These are phyloP conservation scores for Melaleuca alternifolia DNA, from an alignment of 345 rosid genomes.

Conservation along the genomic window DNA sequence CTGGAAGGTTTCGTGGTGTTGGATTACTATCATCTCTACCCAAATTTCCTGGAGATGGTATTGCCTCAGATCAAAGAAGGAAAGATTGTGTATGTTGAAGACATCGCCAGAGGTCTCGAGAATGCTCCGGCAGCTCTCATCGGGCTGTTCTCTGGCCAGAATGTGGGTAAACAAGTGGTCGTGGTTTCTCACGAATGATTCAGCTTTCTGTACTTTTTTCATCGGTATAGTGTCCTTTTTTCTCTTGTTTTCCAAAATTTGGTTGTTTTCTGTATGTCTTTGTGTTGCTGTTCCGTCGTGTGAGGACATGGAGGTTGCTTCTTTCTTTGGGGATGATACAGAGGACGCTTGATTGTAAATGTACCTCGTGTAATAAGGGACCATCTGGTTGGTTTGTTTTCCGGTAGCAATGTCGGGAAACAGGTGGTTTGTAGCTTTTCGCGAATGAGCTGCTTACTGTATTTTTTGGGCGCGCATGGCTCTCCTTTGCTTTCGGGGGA, in stretches of 20 bases:
- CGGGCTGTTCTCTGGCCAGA: constrained; percentile 12
- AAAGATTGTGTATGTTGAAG: constrained; percentile 16
- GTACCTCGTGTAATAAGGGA: neutral
- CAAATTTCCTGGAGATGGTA: constrained; percentile 8
- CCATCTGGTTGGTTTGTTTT: neutral
- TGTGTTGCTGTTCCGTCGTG: neutral
- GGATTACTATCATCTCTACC: constrained; percentile 11
- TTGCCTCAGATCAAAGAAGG: constrained; percentile 15
- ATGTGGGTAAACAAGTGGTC: constrained; percentile 25
- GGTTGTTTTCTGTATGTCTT: neutral
- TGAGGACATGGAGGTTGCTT: neutral
- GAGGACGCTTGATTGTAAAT: neutral
- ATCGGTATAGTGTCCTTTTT: neutral
- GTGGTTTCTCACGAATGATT: constrained; percentile 15
- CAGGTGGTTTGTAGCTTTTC: neutral
- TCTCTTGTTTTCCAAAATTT: neutral
- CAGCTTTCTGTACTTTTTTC: neutral
- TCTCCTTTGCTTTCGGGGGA: neutral
- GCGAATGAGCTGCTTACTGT: neutral
- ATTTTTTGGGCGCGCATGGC: neutral
- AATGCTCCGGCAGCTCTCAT: constrained; percentile 9
- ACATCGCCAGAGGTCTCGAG: constrained; percentile 15
- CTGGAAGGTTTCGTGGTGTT: constrained; percentile 9
- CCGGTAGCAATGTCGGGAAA: neutral
- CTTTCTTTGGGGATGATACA: neutral